Conservation (phyloP, 495 filamentous ascomycete species). For the Penicillium psychrofluorescens region DNA sequence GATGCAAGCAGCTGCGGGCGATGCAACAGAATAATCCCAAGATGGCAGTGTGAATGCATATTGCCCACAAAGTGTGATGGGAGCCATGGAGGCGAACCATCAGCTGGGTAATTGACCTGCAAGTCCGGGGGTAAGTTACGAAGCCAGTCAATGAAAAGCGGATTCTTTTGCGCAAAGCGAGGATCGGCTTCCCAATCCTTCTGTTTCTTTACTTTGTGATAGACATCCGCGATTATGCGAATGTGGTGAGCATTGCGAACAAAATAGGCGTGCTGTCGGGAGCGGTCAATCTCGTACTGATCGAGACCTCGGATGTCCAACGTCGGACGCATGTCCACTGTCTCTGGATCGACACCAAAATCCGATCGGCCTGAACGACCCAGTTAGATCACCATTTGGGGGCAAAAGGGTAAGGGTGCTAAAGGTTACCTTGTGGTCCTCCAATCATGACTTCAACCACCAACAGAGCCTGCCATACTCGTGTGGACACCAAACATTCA, state of each 20-base stretch:
- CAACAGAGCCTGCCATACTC: constrained; percentile 89
- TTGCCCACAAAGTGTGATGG: constrained; percentile 88
- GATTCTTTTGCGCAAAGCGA: constrained; percentile 70
- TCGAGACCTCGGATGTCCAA: constrained; percentile 60
- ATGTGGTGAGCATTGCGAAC: constrained; percentile 71
- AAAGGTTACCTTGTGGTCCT: constrained; percentile 73
- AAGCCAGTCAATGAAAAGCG: constrained; percentile 67
- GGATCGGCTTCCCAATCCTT: constrained; percentile 90
- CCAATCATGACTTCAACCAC: constrained; percentile 89
- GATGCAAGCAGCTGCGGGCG: constrained; percentile 77
- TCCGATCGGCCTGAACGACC: constrained; percentile 64
- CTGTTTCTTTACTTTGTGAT: constrained; percentile 70
- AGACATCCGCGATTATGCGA: constrained; percentile 65
- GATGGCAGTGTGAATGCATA: constrained; percentile 86
- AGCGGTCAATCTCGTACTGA: constrained; percentile 66
- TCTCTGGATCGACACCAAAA: constrained; percentile 64
- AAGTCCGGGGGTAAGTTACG: constrained; percentile 71
- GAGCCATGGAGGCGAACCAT: constrained; percentile 78
- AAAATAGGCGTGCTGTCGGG: constrained; percentile 77
- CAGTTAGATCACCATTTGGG: background rate
- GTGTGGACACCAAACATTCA: constrained; percentile 77
- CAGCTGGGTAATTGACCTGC: constrained; percentile 67
- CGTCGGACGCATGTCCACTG: constrained; percentile 69
- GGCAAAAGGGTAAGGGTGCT: background rate
- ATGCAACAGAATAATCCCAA: constrained; percentile 82